These are phyloP conservation scores for Paraphoma sp. DNA, from an alignment of 2,329 filamentous ascomycete genomes.

Conservation along the genomic window DNA sequence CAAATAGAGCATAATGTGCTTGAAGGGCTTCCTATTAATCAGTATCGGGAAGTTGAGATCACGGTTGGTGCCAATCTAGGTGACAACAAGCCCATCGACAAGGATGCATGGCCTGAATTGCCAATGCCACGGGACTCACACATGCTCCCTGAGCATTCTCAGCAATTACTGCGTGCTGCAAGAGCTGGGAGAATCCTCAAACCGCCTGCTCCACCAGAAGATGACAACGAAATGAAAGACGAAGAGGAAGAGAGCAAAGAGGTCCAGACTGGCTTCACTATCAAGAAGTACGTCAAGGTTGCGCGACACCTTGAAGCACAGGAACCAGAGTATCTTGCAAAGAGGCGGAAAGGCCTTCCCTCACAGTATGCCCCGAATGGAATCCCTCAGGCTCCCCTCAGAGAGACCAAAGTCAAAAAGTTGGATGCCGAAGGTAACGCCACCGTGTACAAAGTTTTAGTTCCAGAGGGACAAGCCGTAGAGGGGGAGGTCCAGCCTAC, in stretches of 20 bases:
- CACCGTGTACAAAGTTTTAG: slow-evolving; percentile 82
- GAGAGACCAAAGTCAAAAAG: slow-evolving; percentile 80
- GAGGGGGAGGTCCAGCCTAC: slow-evolving; percentile 79
- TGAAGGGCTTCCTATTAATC: slow-evolving; percentile 82
- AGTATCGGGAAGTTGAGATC: slow-evolving; percentile 78
- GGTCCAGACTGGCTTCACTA: slow-evolving; percentile 59
- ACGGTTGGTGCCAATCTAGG: slow-evolving; percentile 71
- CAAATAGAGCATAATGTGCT: slow-evolving; percentile 71
- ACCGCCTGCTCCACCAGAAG: slow-evolving; percentile 70
- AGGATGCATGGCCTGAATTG: slow-evolving; percentile 77
- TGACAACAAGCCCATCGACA: slow-evolving; percentile 66
- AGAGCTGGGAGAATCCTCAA: slow-evolving; percentile 80
- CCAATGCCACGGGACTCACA: slow-evolving; percentile 88
- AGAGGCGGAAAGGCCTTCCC: slow-evolving; percentile 65
- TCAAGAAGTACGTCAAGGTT: slow-evolving; percentile 65
- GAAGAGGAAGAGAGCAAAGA: slow-evolving; percentile 53
- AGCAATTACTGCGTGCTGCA: slow-evolving; percentile 81
- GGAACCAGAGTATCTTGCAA: slow-evolving; percentile 68
- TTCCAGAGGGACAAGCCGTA: slow-evolving; percentile 78
- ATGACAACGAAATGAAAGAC: slow-evolving; percentile 60
- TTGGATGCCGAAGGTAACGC: slow-evolving; percentile 79
- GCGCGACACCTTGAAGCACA: slow-evolving; percentile 64
- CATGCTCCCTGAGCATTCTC: slow-evolving; percentile 77
- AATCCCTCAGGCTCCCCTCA: slow-evolving; percentile 57
- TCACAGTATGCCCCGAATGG: slow-evolving; percentile 45